phyloP scores from a whole-genome alignment of 352 stramenopile genomes.

The Globisporangium splendens region DNA sequence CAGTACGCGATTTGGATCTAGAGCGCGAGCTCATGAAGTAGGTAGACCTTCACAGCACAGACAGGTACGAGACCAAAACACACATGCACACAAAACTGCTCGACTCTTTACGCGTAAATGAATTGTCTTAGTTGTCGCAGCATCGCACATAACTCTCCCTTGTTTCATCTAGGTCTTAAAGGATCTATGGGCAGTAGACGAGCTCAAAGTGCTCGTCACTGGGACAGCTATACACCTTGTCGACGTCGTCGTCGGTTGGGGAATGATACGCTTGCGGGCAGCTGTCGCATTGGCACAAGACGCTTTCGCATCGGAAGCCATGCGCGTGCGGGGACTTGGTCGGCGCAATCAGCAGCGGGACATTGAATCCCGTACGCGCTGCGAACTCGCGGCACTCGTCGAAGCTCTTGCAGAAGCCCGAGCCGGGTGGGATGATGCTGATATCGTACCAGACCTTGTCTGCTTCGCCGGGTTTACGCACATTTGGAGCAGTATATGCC shows the following conservation, averaged over 20 bases:
- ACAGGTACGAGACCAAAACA: too few relatives aligned
- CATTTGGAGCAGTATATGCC: background rate
- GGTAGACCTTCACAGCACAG: too few relatives aligned
- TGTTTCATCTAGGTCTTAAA: too few relatives aligned
- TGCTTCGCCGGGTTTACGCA: background rate
- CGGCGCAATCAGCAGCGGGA: conserved; percentile 17
- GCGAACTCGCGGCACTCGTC: conserved; percentile 13
- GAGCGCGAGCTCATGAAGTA: conserved; percentile 78
- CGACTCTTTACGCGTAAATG: too few relatives aligned
- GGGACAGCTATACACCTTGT: conserved; percentile 23
- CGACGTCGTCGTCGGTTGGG: conserved; percentile 18
- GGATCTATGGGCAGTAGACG: conserved; percentile 20
- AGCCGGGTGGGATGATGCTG: too few relatives aligned
- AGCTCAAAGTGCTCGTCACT: conserved; percentile 20
- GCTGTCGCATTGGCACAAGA: conserved; percentile 15
- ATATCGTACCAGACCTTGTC: conserved; percentile 32
- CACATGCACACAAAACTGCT: too few relatives aligned
- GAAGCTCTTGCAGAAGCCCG: conserved; percentile 23
- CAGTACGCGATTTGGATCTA: conserved; percentile 75
- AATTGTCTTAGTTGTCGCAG: too few relatives aligned
- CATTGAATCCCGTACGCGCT: conserved; percentile 18
- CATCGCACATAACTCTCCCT: too few relatives aligned
- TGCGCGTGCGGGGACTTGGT: conserved; percentile 5
- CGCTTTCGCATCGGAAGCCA: conserved; percentile 11
- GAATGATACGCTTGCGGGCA: conserved; percentile 22